Conservation (phyloP, 257 asterid genomes). For the Nicotiana noctiflora region DNA sequence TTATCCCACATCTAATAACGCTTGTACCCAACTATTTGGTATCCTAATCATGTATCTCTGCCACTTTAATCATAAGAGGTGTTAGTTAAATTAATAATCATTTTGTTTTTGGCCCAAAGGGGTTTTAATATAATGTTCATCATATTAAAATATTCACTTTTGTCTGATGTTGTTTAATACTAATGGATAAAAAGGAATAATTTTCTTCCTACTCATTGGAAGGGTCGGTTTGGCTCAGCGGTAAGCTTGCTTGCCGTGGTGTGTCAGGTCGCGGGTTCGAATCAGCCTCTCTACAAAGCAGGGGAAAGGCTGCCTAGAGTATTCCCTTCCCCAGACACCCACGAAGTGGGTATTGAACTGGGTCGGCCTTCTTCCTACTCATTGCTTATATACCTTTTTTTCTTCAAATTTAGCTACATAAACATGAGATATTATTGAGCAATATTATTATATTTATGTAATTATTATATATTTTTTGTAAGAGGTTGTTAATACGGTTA, state of each 20-base stretch:
- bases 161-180: not conserved
- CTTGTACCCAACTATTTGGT: conserved; percentile 7
- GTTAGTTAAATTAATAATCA: not conserved
- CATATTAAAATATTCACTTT: not conserved
- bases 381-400: not conserved
- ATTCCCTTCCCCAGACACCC: too few species aligned
- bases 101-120: not conserved
- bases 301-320: too few species aligned
- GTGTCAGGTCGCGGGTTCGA: too few species aligned
- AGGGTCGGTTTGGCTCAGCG: too few species aligned
- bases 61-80: conserved; percentile 1
- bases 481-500: too few species aligned
- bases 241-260: too few species aligned
- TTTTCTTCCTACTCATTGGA: not conserved
- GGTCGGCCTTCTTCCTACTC: not conserved
- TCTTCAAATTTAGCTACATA: not conserved
- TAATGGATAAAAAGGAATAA: not conserved
- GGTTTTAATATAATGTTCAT: not conserved
- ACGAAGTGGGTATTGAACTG: too few species aligned
- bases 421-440: not conserved
- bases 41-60: conserved; percentile 12
- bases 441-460: too few species aligned
- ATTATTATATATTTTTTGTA: too few species aligned
- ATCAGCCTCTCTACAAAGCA: too few species aligned
- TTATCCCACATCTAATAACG: not conserved